Evolutionary conservation across 140 eudicot species (phyloP).

Genomic region (Bidens hawaiensis): DNA sequence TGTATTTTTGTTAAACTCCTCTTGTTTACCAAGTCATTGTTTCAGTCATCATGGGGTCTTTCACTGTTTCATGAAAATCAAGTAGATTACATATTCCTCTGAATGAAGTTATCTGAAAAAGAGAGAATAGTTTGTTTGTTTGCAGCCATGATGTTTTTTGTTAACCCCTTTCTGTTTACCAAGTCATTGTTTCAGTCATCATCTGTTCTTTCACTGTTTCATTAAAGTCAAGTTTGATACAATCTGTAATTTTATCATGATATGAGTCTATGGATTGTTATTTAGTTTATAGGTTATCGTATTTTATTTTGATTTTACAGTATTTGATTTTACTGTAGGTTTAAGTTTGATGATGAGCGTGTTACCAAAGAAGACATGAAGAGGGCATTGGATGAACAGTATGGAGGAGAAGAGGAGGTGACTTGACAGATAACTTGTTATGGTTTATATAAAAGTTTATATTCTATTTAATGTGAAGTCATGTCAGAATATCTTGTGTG

Average conservation of each 20-base stretch:
- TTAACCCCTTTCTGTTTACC: constrained; percentile 1
- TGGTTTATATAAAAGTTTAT: constrained; percentile 2
- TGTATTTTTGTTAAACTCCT: constrained; percentile 9
- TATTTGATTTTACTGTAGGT: constrained; percentile 42
- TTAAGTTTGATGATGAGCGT: constrained; percentile 92
- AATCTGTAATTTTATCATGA: background rate
- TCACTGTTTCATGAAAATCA: background rate
- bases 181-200: background rate
- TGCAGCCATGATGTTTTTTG: constrained; percentile 10
- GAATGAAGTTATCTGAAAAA: background rate
- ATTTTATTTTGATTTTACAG: too few relatives aligned
- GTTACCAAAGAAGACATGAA: constrained; percentile 88
- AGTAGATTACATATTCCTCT: background rate
- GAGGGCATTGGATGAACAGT: constrained; percentile 93
- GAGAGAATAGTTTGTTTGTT: background rate
- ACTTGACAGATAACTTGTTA: background rate
- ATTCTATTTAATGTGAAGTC: constrained; percentile 3
- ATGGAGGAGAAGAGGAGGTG: constrained; percentile 99
- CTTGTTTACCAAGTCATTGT: background rate
- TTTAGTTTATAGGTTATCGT: background rate
- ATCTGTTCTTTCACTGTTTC: background rate
- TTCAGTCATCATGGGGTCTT: background rate
- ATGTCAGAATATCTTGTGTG: constrained; percentile 16
- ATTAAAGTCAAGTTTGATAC: background rate
- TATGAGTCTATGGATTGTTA: background rate